Percentiles rank a stretch among this genome's conserved stretches.
Evolutionary conservation across 306 rosid genomes (phyloP).

Genomic region (Ceratonia siliqua): DNA sequence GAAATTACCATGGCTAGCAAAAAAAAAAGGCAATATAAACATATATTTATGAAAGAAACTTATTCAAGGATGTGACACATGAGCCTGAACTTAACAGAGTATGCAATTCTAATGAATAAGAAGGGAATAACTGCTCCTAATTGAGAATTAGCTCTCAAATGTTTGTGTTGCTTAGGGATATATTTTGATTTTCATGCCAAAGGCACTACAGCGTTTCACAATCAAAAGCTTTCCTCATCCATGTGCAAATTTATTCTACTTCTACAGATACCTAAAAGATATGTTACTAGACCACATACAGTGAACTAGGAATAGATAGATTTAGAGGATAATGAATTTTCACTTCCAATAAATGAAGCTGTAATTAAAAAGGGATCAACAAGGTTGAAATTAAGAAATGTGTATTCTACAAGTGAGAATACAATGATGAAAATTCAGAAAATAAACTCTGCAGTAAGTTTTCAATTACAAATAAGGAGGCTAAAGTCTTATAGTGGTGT

Average conservation of each 20-base stretch:
- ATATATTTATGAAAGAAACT: conserved; percentile 6
- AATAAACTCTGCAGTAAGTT: too few relatives aligned
- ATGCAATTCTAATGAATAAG: conserved; percentile 10
- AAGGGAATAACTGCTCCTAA: not conserved
- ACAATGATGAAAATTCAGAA: not conserved
- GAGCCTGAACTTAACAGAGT: conserved; percentile 3
- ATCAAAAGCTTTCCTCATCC: conserved; percentile 19
- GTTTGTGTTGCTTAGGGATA: not conserved
- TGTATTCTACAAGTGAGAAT: not conserved
- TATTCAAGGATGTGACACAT: conserved; percentile 21
- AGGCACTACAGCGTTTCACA: conserved; percentile 6
- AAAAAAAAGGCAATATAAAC: not conserved
- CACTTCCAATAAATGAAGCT: not conserved
- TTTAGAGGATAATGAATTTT: not conserved
- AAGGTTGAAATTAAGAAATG: not conserved
- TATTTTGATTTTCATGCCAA: conserved; percentile 9
- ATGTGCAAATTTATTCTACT: not conserved
- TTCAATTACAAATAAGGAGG: too few relatives aligned
- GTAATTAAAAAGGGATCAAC: not conserved
- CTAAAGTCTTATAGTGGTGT: not conserved
- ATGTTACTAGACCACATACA: not conserved
- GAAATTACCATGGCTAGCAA: conserved; percentile 29
- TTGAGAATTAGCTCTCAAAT: not conserved
- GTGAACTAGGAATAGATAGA: not conserved
- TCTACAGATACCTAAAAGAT: not conserved